Percentiles rank a stretch among this genome's conserved stretches.
Conservation (phyloP, 2,329 filamentous ascomycete species). For the Colletotrichum horii region DNA sequence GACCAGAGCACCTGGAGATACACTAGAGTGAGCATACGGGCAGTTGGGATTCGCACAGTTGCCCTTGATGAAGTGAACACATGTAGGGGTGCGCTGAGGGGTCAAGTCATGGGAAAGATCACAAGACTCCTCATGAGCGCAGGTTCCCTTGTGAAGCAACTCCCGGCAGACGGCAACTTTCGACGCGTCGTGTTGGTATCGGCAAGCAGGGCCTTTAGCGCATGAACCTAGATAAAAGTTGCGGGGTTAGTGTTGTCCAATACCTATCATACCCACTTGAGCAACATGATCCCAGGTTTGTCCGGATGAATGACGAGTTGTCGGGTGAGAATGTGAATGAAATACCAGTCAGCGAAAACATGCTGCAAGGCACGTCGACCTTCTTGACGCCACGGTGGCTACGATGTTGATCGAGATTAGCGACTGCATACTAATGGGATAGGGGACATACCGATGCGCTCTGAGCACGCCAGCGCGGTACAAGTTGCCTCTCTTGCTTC, state of each 20-base stretch:
- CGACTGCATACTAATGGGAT: constrained; percentile 25
- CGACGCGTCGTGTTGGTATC: constrained; percentile 80
- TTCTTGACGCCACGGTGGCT: constrained; percentile 68
- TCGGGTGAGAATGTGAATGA: constrained; percentile 44
- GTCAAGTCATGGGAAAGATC: constrained; percentile 89
- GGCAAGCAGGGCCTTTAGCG: constrained; percentile 79
- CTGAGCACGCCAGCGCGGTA: constrained; percentile 78
- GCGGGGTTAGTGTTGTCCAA: constrained; percentile 48
- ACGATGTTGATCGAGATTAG: constrained; percentile 38
- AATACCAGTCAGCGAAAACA: constrained; percentile 73
- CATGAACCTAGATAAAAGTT: constrained; percentile 73
- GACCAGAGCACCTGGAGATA: constrained; percentile 78
- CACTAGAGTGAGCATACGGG: constrained; percentile 83
- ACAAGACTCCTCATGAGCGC: constrained; percentile 78
- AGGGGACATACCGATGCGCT: constrained; percentile 71
- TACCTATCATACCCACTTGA: constrained; percentile 39
- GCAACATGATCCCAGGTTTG: background rate
- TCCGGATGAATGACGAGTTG: background rate
- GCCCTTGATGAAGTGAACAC: constrained; percentile 87
- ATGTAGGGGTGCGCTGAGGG: constrained; percentile 84
- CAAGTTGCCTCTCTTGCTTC: constrained; percentile 88
- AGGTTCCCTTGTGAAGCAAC: constrained; percentile 80
- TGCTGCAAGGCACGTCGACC: constrained; percentile 75
- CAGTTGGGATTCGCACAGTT: constrained; percentile 88
- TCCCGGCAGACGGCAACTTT: constrained; percentile 93